These are phyloP conservation scores for Gonium pectorale DNA, from an alignment of 139 green algal genomes.

Conservation along the genomic window DNA sequence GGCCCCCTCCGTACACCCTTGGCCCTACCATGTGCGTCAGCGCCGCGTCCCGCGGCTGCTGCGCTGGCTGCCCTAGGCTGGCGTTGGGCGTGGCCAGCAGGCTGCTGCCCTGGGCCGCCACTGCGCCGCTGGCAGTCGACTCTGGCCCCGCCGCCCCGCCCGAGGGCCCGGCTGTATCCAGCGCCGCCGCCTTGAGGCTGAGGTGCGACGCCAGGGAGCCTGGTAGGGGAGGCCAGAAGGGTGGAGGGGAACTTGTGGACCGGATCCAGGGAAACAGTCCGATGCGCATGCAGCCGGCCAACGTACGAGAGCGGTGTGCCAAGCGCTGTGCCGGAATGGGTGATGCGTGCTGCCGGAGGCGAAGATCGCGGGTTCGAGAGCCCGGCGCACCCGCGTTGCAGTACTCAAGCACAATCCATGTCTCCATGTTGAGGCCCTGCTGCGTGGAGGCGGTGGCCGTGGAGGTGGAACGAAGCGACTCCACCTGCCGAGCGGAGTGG, in stretches of 20 bases:
- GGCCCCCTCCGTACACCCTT: too few species aligned
- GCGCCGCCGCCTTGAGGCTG: not conserved
- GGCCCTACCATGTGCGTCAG: constrained; percentile 32
- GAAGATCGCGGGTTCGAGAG: too few species aligned
- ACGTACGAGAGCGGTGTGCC: too few species aligned
- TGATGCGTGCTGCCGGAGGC: too few species aligned
- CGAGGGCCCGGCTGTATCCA: not conserved
- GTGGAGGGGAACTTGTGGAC: too few species aligned
- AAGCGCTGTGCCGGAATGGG: too few species aligned
- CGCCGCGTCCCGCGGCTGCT: constrained; percentile 5
- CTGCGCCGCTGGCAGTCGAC: not conserved
- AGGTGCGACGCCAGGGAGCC: constrained; percentile 42
- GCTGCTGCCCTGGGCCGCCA: not conserved
- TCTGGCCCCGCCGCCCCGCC: not conserved
- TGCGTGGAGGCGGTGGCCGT: not conserved
- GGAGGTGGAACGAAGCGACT: not conserved
- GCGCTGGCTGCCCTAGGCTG: not conserved
- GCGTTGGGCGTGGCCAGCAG: not conserved
- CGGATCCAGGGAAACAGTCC: too few species aligned
- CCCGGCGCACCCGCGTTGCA: constrained; percentile 26
- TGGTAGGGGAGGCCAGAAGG: too few species aligned
- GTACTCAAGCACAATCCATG: constrained; percentile 59
- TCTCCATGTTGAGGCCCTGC: constrained; percentile 31
- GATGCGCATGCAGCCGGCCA: too few species aligned
- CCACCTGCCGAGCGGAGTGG: constrained; percentile 5